Base-by-base conservation (phyloP, 441 rosid species). In the Populus hybrid region DNA sequence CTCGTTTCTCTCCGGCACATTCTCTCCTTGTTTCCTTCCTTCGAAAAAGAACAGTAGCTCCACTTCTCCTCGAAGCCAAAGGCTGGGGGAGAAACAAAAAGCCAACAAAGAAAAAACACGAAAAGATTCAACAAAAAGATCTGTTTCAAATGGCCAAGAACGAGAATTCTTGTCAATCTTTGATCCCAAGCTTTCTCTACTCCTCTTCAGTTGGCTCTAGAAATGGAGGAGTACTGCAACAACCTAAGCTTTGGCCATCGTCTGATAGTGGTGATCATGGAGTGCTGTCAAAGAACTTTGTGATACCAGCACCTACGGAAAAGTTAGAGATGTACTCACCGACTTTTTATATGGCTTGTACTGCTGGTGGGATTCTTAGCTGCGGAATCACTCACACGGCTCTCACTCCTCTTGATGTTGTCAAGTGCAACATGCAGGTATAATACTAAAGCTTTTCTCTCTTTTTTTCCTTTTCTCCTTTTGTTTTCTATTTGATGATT, bases 351-450 rank as follows among this genome's bases (percentile, higher is more conserved):
- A 93, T 98, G 9, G 94, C 98, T 1, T 92, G 96, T 81, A 88
- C 99, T 29, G 59, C 67, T 74, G 99, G 98, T 71, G 98, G 98
- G 12, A 88, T 83, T 61, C 79, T 96, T 74, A 82, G 97, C 89
- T 96, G 99, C 78, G 98, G 99, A 64, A 88, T 91, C 69, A 96
- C 99, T 80, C 99, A 96, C 87, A 94, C 68, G 95, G 16, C 96
- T n/a, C 90, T 96, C 76, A 94, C 98, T 75, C 99, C 99, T 70
- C 97, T 96, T 71, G 98, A 96, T 84, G 91, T 96, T 21, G 98
- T 96, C 92, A 96, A 96, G 88, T 96, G 99, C 74, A 96, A 96
- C 82, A 96, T 96, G 99, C 99, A 96, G 97, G 98, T 94, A 12
- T 26, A n/a, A 11, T 12, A 1, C 0, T 69, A 3, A 63, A 68